phyloP scores from a whole-genome alignment of 306 rosid genomes.

The Neltuma alba region DNA sequence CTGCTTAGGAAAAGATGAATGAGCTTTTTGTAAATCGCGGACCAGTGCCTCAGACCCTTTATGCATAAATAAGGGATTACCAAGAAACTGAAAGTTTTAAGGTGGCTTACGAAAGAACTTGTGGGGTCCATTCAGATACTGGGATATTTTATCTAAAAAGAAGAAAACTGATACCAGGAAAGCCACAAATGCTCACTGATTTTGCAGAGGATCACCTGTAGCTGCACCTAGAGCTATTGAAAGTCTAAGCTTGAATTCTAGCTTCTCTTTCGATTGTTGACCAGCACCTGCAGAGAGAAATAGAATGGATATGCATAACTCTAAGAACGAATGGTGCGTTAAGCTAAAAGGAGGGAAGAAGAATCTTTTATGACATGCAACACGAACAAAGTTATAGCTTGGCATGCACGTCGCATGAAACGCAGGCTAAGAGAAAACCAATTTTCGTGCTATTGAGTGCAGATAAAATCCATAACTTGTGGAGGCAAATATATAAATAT shows the following conservation, averaged over 20 bases:
- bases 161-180: constrained; percentile 90
- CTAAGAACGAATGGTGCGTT: neutral
- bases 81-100: constrained; percentile 40
- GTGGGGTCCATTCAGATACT: constrained; percentile 52
- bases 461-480: constrained; percentile 3
- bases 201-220: constrained; percentile 99
- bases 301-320: constrained; percentile 22
- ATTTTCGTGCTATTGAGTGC: neutral
- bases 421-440: constrained; percentile 11
- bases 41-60: constrained; percentile 34
- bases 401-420: neutral
- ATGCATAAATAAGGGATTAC: constrained; percentile 26
- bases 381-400: neutral
- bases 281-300: constrained; percentile 47
- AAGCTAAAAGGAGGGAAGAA: neutral
- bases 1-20: constrained; percentile 49
- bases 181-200: constrained; percentile 99
- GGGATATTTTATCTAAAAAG: constrained; percentile 56
- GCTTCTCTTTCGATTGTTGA: constrained; percentile 56
- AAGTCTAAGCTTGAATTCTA: constrained; percentile 71
- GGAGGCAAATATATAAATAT: constrained; percentile 7
- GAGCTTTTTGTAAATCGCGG: constrained; percentile 36
- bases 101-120: constrained; percentile 49
- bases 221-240: constrained; percentile 94
- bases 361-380: constrained; percentile 11